Conservation (phyloP, 2,329 filamentous ascomycete species). For the Juglanconis oblonga region DNA sequence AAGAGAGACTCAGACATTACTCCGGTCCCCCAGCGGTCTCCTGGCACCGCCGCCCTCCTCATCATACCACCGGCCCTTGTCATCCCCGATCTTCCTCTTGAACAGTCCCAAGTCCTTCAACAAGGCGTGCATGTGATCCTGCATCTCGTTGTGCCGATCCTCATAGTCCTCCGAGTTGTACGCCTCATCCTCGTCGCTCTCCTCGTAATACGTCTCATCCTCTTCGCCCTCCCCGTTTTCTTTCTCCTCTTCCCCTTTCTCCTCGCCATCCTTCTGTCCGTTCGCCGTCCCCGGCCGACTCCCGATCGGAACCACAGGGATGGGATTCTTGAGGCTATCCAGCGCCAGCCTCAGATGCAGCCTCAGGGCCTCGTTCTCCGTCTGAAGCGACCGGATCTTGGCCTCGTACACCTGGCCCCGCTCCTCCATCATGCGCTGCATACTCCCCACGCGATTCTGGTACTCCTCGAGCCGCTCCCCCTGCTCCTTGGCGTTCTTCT, state of each 20-base stretch:
- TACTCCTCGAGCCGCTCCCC: slow-evolving; percentile 91
- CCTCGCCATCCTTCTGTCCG: slow-evolving; percentile 22
- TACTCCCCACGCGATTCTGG: slow-evolving; percentile 80
- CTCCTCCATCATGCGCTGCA: slow-evolving; percentile 97
- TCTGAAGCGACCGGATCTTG: slow-evolving; percentile 87
- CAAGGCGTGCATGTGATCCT: slow-evolving; percentile 81
- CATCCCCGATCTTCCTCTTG: slow-evolving; percentile 81
- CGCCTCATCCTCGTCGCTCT: slow-evolving; percentile 56
- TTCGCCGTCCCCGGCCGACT: slow-evolving; percentile 30
- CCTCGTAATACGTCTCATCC: slow-evolving; percentile 43
- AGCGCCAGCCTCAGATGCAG: slow-evolving; percentile 86
- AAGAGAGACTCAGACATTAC: slow-evolving; percentile 33
- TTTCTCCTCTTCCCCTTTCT: slow-evolving; percentile 14
- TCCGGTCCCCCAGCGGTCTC: slow-evolving; percentile 42
- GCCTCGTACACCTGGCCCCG: slow-evolving; percentile 83
- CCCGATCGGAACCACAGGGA: slow-evolving; percentile 56
- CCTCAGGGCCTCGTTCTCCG: slow-evolving; percentile 84
- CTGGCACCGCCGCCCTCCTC: slow-evolving; percentile 51
- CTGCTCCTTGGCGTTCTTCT: slow-evolving; percentile 73
- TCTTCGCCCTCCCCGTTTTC: slow-evolving; percentile 17
- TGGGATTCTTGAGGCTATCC: slow-evolving; percentile 85
- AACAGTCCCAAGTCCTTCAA: slow-evolving; percentile 78
- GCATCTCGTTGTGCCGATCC: slow-evolving; percentile 61
- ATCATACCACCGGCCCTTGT: slow-evolving; percentile 70
- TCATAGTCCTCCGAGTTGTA: slow-evolving; percentile 49